These are phyloP conservation scores for Monosporascus sp. DNA, from an alignment of 2,329 filamentous ascomycete genomes.

Conservation along the genomic window DNA sequence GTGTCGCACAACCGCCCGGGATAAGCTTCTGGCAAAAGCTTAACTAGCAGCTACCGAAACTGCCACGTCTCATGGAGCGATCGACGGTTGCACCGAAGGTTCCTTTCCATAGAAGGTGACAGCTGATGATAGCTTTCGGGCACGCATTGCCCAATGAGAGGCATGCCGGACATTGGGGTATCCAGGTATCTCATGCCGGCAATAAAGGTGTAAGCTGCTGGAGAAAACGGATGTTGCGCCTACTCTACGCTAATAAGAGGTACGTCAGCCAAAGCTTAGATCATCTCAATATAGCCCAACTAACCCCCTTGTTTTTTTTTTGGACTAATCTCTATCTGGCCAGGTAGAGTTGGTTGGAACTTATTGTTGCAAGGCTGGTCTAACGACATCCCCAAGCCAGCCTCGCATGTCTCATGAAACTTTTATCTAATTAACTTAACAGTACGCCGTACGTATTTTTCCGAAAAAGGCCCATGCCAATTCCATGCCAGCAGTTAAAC, in stretches of 20 bases:
- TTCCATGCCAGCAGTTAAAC: too few species aligned
- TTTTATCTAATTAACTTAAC: too few species aligned
- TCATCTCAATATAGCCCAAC: too few species aligned
- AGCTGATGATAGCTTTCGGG: background rate
- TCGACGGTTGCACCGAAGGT: background rate
- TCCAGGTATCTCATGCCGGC: background rate
- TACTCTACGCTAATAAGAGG: background rate
- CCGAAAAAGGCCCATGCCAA: too few species aligned
- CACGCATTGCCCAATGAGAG: background rate
- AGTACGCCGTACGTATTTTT: too few species aligned
- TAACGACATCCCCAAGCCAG: too few species aligned
- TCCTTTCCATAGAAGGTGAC: background rate
- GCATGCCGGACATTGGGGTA: background rate
- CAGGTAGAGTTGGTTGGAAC: too few species aligned
- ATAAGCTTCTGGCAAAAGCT: conserved; percentile 1
- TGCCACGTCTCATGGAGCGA: background rate
- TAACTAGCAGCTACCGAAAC: background rate
- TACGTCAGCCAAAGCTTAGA: too few species aligned
- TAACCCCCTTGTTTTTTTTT: too few species aligned
- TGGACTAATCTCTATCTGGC: too few species aligned
- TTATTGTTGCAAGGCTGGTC: too few species aligned
- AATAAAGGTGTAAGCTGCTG: background rate
- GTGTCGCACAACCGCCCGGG: background rate
- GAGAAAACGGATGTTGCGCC: background rate
- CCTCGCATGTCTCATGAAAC: too few species aligned